Evolutionary conservation across 179 eudicot species (phyloP).

Genomic region (Amaranthus tricolor): DNA sequence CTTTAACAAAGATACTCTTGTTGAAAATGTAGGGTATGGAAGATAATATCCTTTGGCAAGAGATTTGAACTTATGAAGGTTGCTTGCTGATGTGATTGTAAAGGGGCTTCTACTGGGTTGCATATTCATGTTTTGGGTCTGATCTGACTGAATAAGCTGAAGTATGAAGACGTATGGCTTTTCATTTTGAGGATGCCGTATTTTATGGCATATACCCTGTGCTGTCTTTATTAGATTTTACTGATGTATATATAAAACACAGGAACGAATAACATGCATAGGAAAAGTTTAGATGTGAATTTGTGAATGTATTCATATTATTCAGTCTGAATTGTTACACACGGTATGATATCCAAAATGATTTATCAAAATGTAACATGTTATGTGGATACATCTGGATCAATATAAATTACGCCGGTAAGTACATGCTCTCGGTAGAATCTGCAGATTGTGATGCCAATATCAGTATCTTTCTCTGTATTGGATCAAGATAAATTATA

Average conservation of each 20-base stretch:
- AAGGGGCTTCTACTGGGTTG: constrained; percentile 14
- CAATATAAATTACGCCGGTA: not conserved
- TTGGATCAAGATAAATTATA: no score
- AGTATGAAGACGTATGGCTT: constrained; percentile 9
- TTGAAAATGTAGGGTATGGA: constrained; percentile 31
- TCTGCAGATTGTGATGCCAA: no score
- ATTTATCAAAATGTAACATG: constrained; percentile 1
- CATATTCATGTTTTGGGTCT: constrained; percentile 3
- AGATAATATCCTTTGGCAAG: constrained; percentile 12
- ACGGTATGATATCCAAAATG: constrained; percentile 24
- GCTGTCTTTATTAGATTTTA: constrained; percentile 21
- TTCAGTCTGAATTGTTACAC: constrained; percentile 12
- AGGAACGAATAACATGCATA: constrained; percentile 23
- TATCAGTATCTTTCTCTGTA: no score
- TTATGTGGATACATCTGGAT: constrained; percentile 9
- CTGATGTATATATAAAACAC: constrained; percentile 31
- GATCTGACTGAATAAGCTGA: constrained; percentile 18
- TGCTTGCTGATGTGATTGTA: constrained; percentile 14
- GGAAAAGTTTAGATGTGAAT: constrained; percentile 26
- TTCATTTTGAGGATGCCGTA: constrained; percentile 8
- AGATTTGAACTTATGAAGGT: constrained; percentile 11
- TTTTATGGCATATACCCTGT: constrained; percentile 15
- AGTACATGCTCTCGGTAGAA: not conserved
- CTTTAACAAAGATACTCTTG: constrained; percentile 7
- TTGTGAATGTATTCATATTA: constrained; percentile 14